A percentile compares a stretch with the other conserved stretches of the same genome.
These are phyloP conservation scores for Pseudogymnoascus sp. DNA, from an alignment of 2,329 filamentous ascomycete genomes.

Conservation along the genomic window DNA sequence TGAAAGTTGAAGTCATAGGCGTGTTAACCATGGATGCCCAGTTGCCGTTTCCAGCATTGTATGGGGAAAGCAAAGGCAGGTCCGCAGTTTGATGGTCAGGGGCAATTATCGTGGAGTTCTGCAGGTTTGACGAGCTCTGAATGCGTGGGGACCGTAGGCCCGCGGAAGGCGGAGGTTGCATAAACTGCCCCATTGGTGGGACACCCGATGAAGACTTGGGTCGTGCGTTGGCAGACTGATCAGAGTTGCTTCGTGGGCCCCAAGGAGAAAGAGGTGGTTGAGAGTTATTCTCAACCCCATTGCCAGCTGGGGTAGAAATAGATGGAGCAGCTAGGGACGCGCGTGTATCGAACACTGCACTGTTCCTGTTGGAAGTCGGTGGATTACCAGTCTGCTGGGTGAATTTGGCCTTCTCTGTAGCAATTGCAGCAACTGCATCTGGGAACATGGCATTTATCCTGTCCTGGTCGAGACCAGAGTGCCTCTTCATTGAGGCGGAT, in stretches of 20 bases:
- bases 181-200: slow-evolving; percentile 88
- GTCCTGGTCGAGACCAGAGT: slow-evolving; percentile 84
- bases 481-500: slow-evolving; percentile 67
- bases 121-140: slow-evolving; percentile 59
- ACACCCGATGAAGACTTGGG: slow-evolving; percentile 75
- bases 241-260: slow-evolving; percentile 43
- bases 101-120: slow-evolving; percentile 72
- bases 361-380: slow-evolving; percentile 88
- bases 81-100: slow-evolving; percentile 60
- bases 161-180: slow-evolving; percentile 67
- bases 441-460: slow-evolving; percentile 99
- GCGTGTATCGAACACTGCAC: slow-evolving; percentile 67
- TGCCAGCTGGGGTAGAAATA: slow-evolving; percentile 57
- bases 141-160: slow-evolving; percentile 72
- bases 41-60: slow-evolving; percentile 70
- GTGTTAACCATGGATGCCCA: slow-evolving; percentile 99
- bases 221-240: slow-evolving; percentile 44
- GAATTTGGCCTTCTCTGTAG: slow-evolving; percentile 95
- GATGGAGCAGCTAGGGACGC: slow-evolving; percentile 62
- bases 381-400: slow-evolving; percentile 88
- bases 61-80: slow-evolving; percentile 79
- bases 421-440: slow-evolving; percentile 95
- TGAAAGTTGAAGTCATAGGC: slow-evolving; percentile 85
- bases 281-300: slow-evolving; percentile 49
- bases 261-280: slow-evolving; percentile 73